Base-by-base conservation (phyloP, 2,329 filamentous ascomycete genomes). In the Aspergillus intermedius region DNA sequence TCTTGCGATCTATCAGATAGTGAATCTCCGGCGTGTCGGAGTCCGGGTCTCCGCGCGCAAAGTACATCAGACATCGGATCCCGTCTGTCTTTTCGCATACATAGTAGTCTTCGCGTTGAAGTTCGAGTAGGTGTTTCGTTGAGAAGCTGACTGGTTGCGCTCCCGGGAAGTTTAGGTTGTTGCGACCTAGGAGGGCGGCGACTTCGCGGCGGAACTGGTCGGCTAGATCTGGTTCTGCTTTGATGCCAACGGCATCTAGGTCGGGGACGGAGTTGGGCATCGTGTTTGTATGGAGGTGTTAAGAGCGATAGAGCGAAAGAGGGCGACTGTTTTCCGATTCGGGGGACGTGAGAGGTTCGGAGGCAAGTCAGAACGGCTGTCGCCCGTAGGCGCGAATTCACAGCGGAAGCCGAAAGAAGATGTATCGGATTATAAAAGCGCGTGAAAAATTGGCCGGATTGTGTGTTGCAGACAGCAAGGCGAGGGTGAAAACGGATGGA, bases 81-180 rank as follows among this genome's bases (percentile, higher is more conserved):
- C 93, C 93, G 65, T 98, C 93, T 1, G 91, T 95, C 74, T 98
- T 98, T 72, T 98, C 93, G 76, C 91, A 96, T 55, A 98, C 87
- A 66, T 91, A 98, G 74, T 97, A 98, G 70, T 97, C 93, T 63
- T 87, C 78, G 50, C 78, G 77, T 53, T 85, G 82, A 32, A 98
- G 79, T 72, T 94, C 90, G n/a, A 83, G 74, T 8, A 97, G 71
- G 68, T 98, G 93, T 59, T 81, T 78, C 49, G 86, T 78, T 47
- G 87, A 78, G 66, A 98, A 98, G 63, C 88, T 95, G 55, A 98
- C 91, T 12, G 93, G 93, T 69, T 98, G 93, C 45, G 93, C 91
- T 61, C 83, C 93, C 0, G 93, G 91, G 59, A 98, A 98, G 55
- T 73, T 77, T 21, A 74, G 72, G 56, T 81, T 83, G 46, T 77